Evolutionary conservation across 768 basidiomycete genomes (phyloP).

Genomic region (Xanthoconium stramineum): DNA sequence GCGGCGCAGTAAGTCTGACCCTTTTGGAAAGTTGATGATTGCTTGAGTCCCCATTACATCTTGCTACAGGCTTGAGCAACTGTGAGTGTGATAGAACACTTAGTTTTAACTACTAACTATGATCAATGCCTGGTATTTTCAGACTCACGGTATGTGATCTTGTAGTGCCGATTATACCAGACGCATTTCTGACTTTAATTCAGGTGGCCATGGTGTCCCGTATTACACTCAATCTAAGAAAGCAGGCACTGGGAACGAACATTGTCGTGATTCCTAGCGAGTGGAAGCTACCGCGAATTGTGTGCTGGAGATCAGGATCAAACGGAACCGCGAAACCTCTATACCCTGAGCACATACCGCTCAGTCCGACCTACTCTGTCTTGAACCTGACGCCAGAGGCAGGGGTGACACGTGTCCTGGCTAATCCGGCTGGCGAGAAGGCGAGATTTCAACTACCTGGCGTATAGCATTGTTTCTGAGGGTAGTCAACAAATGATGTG

Average conservation of each 20-base stretch:
- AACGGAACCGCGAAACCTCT: not conserved
- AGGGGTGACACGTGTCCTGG: not conserved
- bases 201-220: constrained; percentile 67
- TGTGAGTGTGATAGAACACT: constrained; percentile 30
- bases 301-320: not conserved
- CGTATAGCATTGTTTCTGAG: not conserved
- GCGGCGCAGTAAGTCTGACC: constrained; percentile 27
- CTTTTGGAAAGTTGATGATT: not conserved
- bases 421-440: not conserved
- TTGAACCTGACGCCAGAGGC: not conserved
- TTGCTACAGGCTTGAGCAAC: constrained; percentile 32
- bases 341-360: not conserved
- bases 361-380: not conserved
- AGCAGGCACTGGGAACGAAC: constrained; percentile 18
- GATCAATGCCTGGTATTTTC: constrained; percentile 31
- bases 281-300: not conserved
- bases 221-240: constrained; percentile 60
- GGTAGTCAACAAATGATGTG: too few relatives aligned
- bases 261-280: not conserved
- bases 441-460: not conserved
- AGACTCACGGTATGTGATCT: constrained; percentile 13
- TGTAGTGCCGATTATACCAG: not conserved
- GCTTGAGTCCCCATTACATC: not conserved
- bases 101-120: constrained; percentile 24
- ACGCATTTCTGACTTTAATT: not conserved